Conservation (phyloP, 83 land plant genomes). For the Thuja plicata region DNA sequence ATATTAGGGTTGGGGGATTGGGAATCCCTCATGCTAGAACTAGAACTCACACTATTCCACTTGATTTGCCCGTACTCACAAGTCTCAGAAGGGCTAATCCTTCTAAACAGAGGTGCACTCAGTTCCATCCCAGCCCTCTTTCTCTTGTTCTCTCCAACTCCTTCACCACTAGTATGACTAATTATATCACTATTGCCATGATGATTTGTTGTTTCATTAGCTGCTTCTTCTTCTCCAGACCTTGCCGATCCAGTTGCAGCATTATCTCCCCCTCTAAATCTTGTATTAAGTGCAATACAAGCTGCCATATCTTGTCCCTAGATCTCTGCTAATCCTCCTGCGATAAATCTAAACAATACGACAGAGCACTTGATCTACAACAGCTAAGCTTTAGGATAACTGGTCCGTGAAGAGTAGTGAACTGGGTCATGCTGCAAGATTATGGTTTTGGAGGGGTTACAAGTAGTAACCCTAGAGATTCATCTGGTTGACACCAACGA, state of each 20-base stretch:
- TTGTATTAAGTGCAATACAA: constrained; percentile 13
- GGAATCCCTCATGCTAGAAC: not conserved
- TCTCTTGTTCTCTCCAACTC: not conserved
- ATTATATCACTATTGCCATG: not conserved
- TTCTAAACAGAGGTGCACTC: not conserved
- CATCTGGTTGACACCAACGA: constrained; percentile 6
- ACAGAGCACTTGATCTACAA: constrained; percentile 2
- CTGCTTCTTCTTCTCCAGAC: not conserved
- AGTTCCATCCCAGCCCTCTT: not conserved
- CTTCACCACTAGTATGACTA: not conserved
- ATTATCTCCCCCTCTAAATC: not conserved
- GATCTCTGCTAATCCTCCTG: not conserved
- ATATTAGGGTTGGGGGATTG: not conserved
- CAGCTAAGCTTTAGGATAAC: not conserved
- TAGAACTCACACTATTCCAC: constrained; percentile 9
- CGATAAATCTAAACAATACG: not conserved
- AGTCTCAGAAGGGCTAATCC: not conserved
- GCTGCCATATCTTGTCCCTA: constrained; percentile 9
- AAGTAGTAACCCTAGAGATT: constrained; percentile 1
- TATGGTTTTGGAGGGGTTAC: not conserved
- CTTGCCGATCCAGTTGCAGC: not conserved
- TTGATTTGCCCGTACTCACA: constrained; percentile 4
- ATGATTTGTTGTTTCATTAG: not conserved
- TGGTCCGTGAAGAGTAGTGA: not conserved
- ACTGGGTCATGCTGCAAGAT: not conserved